phyloP scores from a whole-genome alignment of 2,329 filamentous ascomycete species.

The Sporothrix phasma region DNA sequence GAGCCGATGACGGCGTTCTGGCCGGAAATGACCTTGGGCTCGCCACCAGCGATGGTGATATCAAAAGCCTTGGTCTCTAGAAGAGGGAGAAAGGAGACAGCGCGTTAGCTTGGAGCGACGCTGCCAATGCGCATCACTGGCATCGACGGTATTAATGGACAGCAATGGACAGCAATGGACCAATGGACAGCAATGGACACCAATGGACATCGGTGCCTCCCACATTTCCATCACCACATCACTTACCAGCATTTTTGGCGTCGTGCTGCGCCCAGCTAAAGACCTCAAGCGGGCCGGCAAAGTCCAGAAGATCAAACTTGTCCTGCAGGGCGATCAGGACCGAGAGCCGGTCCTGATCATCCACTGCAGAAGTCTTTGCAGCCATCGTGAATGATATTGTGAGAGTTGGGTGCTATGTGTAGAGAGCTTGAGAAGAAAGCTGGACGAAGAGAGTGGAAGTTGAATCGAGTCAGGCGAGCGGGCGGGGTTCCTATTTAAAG shows the following conservation, averaged over 20 bases:
- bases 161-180: no score
- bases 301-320: conserved; percentile 51
- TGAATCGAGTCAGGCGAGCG: conserved; percentile 1
- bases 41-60: conserved; percentile 43
- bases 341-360: conserved; percentile 46
- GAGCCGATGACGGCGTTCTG: conserved; percentile 62
- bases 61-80: conserved; percentile 43
- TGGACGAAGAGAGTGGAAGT: not conserved
- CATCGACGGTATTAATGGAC: not conserved
- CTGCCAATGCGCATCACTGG: not conserved
- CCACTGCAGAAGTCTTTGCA: conserved; percentile 48
- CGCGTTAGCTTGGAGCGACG: not conserved
- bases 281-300: conserved; percentile 45
- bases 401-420: not conserved
- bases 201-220: no score
- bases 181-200: no score
- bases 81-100: not conserved
- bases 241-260: conserved; percentile 43
- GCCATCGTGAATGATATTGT: conserved; percentile 41
- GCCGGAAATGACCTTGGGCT: conserved; percentile 44
- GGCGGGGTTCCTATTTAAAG: conserved; percentile 16
- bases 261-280: conserved; percentile 43
- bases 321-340: conserved; percentile 51
- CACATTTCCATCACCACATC: not conserved
- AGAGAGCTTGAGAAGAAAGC: not conserved